Evolutionary conservation across 805 yeast genomes (phyloP).

Genomic region (Wickerhamiella australiensis): DNA sequence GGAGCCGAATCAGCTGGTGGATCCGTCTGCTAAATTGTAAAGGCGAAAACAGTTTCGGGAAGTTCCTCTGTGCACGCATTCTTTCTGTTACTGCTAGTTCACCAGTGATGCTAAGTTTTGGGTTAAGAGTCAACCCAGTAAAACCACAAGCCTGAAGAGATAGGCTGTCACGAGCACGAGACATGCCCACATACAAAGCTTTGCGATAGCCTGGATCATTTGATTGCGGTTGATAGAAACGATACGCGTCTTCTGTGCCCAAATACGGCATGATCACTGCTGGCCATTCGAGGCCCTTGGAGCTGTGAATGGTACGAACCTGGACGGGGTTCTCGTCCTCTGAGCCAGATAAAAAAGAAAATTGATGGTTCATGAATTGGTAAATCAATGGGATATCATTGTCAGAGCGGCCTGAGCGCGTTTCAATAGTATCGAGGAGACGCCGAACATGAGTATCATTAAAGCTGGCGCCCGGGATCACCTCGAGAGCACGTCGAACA

Average conservation of each 20-base stretch:
- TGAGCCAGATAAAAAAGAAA: neutral
- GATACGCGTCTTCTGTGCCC: neutral
- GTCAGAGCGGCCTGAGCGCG: neutral
- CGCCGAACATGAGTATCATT: neutral
- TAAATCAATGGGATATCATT: neutral
- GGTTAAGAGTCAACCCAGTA: neutral
- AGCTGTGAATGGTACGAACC: conserved; percentile 77
- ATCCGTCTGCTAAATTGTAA: neutral
- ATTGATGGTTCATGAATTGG: neutral
- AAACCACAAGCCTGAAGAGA: neutral
- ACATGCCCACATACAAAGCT: conserved; percentile 6
- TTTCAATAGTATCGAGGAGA: neutral
- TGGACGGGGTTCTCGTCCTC: conserved; percentile 27
- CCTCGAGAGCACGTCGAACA: neutral
- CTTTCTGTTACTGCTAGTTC: neutral
- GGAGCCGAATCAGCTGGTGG: neutral
- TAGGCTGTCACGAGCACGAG: conserved; percentile 2
- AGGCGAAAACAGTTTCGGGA: conserved; percentile 1
- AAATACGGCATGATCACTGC: conserved; percentile 43
- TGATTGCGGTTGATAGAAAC: neutral
- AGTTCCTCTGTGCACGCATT: neutral
- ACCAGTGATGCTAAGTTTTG: neutral
- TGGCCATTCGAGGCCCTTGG: conserved; percentile 95
- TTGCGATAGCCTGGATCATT: neutral
- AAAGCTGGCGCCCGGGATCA: neutral